These are phyloP conservation scores for Jamesozyma hellenica DNA, from an alignment of 805 yeast genomes.

Conservation along the genomic window DNA sequence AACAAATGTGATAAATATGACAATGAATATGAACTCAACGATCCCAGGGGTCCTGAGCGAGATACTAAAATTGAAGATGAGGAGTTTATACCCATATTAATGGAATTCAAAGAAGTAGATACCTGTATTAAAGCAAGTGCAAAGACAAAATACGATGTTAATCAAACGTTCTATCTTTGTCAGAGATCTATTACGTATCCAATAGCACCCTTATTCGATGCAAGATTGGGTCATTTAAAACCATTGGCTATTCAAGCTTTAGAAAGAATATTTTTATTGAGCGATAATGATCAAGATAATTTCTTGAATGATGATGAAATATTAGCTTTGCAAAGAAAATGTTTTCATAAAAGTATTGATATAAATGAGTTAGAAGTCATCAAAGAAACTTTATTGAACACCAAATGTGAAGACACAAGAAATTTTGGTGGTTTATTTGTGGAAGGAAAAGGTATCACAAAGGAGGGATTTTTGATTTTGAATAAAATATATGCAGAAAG, in stretches of 20 bases:
- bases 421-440: conserved; percentile 27
- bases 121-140: conserved; percentile 87
- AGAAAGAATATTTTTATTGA: conserved; percentile 67
- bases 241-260: conserved; percentile 69
- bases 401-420: conserved; percentile 3
- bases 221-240: conserved; percentile 77
- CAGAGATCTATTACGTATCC: conserved; percentile 92
- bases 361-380: conserved; percentile 40
- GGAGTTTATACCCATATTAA: conserved; percentile 74
- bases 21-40: conserved; percentile 5
- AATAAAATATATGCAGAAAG: conserved; percentile 78
- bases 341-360: conserved; percentile 55
- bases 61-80: conserved; percentile 50
- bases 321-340: conserved; percentile 54
- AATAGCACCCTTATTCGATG: conserved; percentile 81
- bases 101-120: conserved; percentile 90
- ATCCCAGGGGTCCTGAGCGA: not conserved
- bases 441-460: conserved; percentile 47
- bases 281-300: conserved; percentile 90
- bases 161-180: conserved; percentile 77
- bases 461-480: conserved; percentile 64
- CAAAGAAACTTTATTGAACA: conserved; percentile 27
- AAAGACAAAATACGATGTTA: conserved; percentile 70
- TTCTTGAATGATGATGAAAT: conserved; percentile 63
- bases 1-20: conserved; percentile 53